These are phyloP conservation scores for Pelomyxa schiedti DNA, from an alignment of 78 protist genomes.

Conservation along the genomic window DNA sequence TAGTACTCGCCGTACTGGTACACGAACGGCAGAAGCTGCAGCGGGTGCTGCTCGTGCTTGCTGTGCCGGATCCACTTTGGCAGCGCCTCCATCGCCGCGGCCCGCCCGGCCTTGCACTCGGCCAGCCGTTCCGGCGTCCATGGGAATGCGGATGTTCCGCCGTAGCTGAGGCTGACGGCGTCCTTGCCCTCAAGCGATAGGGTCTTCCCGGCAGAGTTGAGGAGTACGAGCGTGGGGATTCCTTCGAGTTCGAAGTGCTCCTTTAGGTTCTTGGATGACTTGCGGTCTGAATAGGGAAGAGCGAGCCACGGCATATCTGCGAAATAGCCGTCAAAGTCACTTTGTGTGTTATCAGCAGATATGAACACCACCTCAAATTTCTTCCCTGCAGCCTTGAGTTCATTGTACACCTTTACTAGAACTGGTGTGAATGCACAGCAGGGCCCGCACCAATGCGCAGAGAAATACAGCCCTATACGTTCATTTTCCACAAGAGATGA, in stretches of 20 bases:
- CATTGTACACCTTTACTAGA: constrained; percentile 14
- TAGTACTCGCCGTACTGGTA: not conserved
- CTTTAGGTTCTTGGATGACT: not conserved
- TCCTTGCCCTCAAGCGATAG: not conserved
- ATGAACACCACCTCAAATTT: constrained; percentile 13
- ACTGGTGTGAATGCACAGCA: constrained; percentile 31
- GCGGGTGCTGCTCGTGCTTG: constrained; percentile 1
- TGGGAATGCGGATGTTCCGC: not conserved
- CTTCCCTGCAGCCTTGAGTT: not conserved
- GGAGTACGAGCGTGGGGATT: constrained; percentile 26
- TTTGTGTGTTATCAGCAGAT: not conserved
- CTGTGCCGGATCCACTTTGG: not conserved
- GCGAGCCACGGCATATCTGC: constrained; percentile 20
- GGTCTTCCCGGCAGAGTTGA: not conserved
- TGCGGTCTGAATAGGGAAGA: constrained; percentile 10
- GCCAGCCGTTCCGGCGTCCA: not conserved
- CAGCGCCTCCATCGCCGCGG: not conserved
- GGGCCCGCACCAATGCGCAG: constrained; percentile 54
- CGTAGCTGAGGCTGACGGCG: not conserved
- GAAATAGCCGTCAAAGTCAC: not conserved
- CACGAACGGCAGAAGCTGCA: not conserved
- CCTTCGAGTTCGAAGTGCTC: constrained; percentile 8
- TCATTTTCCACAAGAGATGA: not conserved
- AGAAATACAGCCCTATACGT: constrained; percentile 13
- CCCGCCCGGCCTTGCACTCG: not conserved